Base-by-base conservation (phyloP, 2,329 filamentous ascomycete species). In the Fusarium annulatum region DNA sequence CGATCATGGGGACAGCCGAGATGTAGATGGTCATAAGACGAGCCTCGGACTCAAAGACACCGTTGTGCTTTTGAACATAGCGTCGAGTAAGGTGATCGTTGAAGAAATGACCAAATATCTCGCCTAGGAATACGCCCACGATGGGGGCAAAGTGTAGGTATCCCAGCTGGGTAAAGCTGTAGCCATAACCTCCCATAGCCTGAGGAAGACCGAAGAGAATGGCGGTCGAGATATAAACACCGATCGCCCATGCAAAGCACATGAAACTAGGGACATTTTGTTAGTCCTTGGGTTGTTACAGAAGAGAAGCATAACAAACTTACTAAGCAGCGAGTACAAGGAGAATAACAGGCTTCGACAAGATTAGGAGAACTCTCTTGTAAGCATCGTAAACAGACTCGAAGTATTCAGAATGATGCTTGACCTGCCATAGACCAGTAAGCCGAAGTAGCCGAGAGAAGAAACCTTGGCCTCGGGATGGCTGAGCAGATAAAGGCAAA, bases 61-160 rank as follows among this genome's bases (percentile, higher is more conserved):
- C 87, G 9, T 82, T 77, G 78, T 90, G 85, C 5, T 79, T 77
- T 12, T 79, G 77, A 38, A 87, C 85, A 71, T 86, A 87, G 33
- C 81, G 77, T 16, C 76, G 80, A 10, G 86, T 85, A 14, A 89
- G 76, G 7, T 81, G 67, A 71, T 90, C 88, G 78, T 90, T 87
- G 10, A 90, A 80, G 84, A 84, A 89, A 78, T 90, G 89, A 10
- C 89, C 88, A 8, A 81, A 77, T 0, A 86, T 62, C 80, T 89
- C 87, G 33, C 88, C 89, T 1, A 90, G 78, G 19, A 88, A 76
- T 7, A 86, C 85, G 7, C 85, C 88, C 2, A 89, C 84, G 33
- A 90, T 83, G 6, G 87, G 87, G 0, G 88, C 86, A 77, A 91
- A 90, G 80, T 91, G 90, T 76, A 90, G 88, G 79, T 78, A 85